Conservation (phyloP, 2,329 filamentous ascomycete genomes). For the Harringtonia aguacate region DNA sequence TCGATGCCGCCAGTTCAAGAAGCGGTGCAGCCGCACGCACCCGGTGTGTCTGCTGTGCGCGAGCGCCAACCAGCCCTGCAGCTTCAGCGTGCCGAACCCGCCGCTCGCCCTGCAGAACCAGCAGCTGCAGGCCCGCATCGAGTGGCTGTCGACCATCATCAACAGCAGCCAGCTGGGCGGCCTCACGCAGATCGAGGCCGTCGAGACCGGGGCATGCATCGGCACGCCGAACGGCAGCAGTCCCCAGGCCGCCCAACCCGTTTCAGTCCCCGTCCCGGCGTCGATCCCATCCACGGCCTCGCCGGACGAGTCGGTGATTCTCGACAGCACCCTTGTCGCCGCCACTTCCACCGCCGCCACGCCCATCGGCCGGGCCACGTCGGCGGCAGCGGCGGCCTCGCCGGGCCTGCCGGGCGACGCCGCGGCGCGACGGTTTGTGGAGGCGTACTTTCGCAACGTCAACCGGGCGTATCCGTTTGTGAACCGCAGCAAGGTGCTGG, state of each 20-base stretch:
- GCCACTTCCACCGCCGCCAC: too few relatives aligned
- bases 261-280: too few relatives aligned
- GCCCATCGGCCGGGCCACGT: too few relatives aligned
- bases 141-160: slow-evolving; percentile 27
- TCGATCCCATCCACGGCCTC: neutral
- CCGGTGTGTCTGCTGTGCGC: slow-evolving; percentile 28
- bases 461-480: slow-evolving; percentile 35
- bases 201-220: neutral
- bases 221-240: too few relatives aligned
- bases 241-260: too few relatives aligned
- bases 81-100: slow-evolving; percentile 19
- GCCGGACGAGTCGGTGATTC: neutral
- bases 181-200: neutral
- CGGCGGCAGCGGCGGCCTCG: neutral
- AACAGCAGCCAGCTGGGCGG: slow-evolving; percentile 12
- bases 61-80: slow-evolving; percentile 27
- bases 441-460: slow-evolving; percentile 36
- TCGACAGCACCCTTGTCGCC: neutral
- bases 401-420: slow-evolving; percentile 15
- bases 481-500: slow-evolving; percentile 23
- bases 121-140: slow-evolving; percentile 25
- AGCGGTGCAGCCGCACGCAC: slow-evolving; percentile 31
- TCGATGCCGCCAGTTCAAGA: slow-evolving; percentile 15
- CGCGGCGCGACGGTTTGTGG: slow-evolving; percentile 19
- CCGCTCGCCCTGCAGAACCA: slow-evolving; percentile 10